These are phyloP conservation scores for Saccharata proteae DNA, from an alignment of 2,329 filamentous ascomycete genomes.

Conservation along the genomic window DNA sequence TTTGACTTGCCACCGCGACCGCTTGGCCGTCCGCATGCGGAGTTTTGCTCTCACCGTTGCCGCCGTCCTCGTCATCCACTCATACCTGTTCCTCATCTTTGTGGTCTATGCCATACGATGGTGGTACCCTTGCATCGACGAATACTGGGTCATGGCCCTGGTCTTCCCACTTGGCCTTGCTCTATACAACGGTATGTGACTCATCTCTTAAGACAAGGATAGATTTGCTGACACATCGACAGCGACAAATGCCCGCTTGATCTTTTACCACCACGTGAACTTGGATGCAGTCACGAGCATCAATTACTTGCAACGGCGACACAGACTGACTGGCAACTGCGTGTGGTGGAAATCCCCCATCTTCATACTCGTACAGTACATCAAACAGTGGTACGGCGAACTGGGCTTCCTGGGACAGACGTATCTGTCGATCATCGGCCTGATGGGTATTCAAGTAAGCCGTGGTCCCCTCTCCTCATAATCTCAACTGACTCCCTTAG, in stretches of 20 bases:
- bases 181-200: conserved; percentile 4
- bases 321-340: too few relatives aligned
- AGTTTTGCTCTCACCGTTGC: conserved; percentile 1
- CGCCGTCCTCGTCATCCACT: conserved; percentile 1
- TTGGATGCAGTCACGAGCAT: too few relatives aligned
- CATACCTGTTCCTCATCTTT: conserved; percentile 3
- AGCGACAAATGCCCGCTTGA: conserved; percentile 6
- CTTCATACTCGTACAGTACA: too few relatives aligned
- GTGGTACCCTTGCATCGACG: conserved; percentile 5
- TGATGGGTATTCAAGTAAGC: too few relatives aligned
- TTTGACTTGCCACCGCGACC: conserved; percentile 4
- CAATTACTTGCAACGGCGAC: too few relatives aligned
- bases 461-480: too few relatives aligned
- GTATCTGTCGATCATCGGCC: too few relatives aligned
- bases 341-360: too few relatives aligned
- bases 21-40: conserved; percentile 4
- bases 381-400: too few relatives aligned
- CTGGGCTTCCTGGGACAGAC: too few relatives aligned
- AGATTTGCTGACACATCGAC: not conserved
- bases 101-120: conserved; percentile 5
- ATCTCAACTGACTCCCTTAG: not conserved
- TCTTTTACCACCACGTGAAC: conserved; percentile 4
- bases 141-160: conserved; percentile 7
- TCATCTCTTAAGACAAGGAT: too few relatives aligned
- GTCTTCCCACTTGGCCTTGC: conserved; percentile 4